These are phyloP conservation scores for Punica granatum DNA, from an alignment of 345 rosid genomes.

Conservation along the genomic window DNA sequence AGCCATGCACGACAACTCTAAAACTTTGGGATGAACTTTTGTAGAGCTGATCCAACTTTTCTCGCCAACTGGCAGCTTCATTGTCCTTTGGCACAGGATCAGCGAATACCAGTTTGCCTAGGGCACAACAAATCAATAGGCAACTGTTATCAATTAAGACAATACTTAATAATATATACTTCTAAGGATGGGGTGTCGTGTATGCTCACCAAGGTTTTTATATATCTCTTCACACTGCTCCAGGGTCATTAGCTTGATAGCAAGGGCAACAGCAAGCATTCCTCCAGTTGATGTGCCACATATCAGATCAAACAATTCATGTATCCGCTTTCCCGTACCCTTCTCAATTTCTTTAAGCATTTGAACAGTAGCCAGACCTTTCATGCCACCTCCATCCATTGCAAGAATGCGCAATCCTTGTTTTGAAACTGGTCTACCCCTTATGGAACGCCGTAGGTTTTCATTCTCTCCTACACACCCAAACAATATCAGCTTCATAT, in stretches of 20 bases:
- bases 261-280: slow-evolving; percentile 96
- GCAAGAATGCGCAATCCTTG: slow-evolving; percentile 94
- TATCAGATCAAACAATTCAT: slow-evolving; percentile 91
- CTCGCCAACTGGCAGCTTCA: slow-evolving; percentile 99
- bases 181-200: background rate
- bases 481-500: slow-evolving; percentile 9
- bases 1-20: slow-evolving; percentile 98
- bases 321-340: slow-evolving; percentile 91
- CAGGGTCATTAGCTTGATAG: slow-evolving; percentile 83
- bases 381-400: slow-evolving; percentile 99
- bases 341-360: slow-evolving; percentile 95
- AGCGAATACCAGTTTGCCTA: slow-evolving; percentile 97
- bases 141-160: background rate
- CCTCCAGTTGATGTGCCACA: slow-evolving; percentile 99
- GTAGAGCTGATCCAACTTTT: slow-evolving; percentile 90
- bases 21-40: slow-evolving; percentile 98
- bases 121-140: slow-evolving; percentile 1
- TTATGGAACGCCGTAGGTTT: slow-evolving; percentile 77
- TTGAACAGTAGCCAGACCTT: slow-evolving; percentile 96
- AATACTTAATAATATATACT: background rate
- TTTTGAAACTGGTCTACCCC: slow-evolving; percentile 82
- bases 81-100: slow-evolving; percentile 91
- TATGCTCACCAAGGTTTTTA: slow-evolving; percentile 79
- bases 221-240: slow-evolving; percentile 92
- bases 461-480: slow-evolving; percentile 83